A percentile compares a stretch with the other conserved stretches of the same genome.
Evolutionary conservation across 345 rosid genomes (phyloP).

Genomic region (Brassica cretica): DNA sequence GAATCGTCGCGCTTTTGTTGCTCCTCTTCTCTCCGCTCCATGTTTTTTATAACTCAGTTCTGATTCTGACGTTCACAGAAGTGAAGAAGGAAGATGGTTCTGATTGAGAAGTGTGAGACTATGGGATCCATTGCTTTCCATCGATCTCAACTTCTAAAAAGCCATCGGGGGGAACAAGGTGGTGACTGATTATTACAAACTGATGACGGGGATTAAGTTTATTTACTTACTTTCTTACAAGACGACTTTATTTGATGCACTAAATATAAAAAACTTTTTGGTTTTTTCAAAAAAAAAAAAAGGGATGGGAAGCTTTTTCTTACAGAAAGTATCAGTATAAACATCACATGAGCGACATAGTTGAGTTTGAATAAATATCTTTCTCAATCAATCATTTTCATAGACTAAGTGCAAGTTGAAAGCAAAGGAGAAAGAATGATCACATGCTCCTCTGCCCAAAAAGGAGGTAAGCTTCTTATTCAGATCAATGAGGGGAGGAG

Average conservation of each 20-base stretch:
- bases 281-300: not conserved
- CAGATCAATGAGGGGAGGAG: not conserved
- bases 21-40: slow-evolving; percentile 42
- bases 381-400: not conserved
- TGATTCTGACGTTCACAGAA: slow-evolving; percentile 2
- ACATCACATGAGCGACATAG: not conserved
- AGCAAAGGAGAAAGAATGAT: not conserved
- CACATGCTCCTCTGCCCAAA: not conserved
- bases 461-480: not conserved
- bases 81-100: slow-evolving; percentile 5
- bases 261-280: too few species aligned
- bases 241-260: not conserved
- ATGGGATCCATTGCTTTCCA: slow-evolving; percentile 28
- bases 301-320: not conserved
- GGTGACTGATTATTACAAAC: not conserved
- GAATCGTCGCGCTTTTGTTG: slow-evolving; percentile 61
- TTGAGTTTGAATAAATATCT: not conserved
- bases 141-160: slow-evolving; percentile 19
- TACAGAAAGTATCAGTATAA: not conserved
- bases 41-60: slow-evolving; percentile 28
- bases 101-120: slow-evolving; percentile 5
- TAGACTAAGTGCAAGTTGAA: not conserved
- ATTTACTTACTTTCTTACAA: not conserved
- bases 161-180: not conserved
- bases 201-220: not conserved